Evolutionary conservation across 371 early-diverging fungal genomes (phyloP), one percentile per base, ranked within the genome.

Genomic region (Lichtheimia hyalospora): DNA sequence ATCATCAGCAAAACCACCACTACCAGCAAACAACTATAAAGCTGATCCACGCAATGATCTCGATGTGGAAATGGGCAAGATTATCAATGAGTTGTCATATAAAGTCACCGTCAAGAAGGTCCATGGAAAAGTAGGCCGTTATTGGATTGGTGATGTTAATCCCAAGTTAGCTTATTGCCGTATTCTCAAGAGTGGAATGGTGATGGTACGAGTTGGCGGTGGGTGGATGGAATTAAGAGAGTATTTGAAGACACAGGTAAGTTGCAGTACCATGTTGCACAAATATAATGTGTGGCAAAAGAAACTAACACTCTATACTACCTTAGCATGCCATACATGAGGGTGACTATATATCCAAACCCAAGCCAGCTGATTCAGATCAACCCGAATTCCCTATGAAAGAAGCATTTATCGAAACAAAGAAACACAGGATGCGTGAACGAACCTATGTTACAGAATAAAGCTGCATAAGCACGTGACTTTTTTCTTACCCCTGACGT

Each of bases 201-300:
- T 90, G 23, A 88, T 90, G 89, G 89, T 90, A 41, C 81, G 91
- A 49, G 87, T 90, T 3, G 91, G 91, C n/a, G 91, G 91, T 55
- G 91, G 78, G 87, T 89, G 91, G 91, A 75, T 70, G 6, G 88
- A 87, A 49, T 57, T 87, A 20, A 84, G 86, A n/a, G 84, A 84
- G 39, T 77, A 74, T 41, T 60, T 77, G 44, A 34, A 8, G 34
- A 34, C 34, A 8, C 34, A 34, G 10, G 34, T 34, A 34, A 6
- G 28, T 28, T 5, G 10, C 10, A 34, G 34, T 34, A 34, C 34
- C 8, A 34, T 34, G 34, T 34, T 34, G 34, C 34, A 8, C 34
- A 34, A 34, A 8, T 34, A 46, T 2, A 34, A 34, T 34, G 34
- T 6, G 89, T 89, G 91, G 74, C 74, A 8, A 85, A 85, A 58